phyloP scores from a whole-genome alignment of 257 asterid genomes.

The Solanum peruvianum region DNA sequence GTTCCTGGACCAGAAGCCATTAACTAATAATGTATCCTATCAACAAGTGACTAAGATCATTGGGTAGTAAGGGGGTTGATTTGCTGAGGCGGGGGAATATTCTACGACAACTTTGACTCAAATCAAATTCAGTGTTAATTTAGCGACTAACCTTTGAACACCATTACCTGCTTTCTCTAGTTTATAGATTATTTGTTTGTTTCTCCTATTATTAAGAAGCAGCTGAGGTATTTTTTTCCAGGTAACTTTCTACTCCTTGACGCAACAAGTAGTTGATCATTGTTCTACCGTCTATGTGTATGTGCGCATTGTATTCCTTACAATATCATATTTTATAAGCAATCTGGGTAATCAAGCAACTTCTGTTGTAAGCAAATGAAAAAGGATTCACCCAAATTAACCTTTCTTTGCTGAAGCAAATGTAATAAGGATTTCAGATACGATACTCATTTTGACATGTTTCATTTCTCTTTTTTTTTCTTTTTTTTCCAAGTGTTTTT shows the following conservation, averaged over 20 bases:
- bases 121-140: background rate
- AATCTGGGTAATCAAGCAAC: background rate
- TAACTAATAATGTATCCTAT: background rate
- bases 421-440: background rate
- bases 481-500: background rate
- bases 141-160: background rate
- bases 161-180: background rate
- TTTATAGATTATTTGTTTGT: background rate
- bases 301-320: background rate
- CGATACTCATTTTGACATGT: background rate
- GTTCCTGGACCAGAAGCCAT: background rate
- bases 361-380: background rate
- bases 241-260: background rate
- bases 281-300: background rate
- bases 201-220: background rate
- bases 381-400: background rate
- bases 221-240: background rate
- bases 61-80: background rate
- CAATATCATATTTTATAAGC: background rate
- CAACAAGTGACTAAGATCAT: background rate
- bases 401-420: background rate
- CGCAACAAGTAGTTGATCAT: background rate
- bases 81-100: background rate
- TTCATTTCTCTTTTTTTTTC: background rate
- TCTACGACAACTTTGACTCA: background rate